These are phyloP conservation scores for Williopsis jadinii DNA, from an alignment of 1,139 yeast genomes.

Conservation along the genomic window DNA sequence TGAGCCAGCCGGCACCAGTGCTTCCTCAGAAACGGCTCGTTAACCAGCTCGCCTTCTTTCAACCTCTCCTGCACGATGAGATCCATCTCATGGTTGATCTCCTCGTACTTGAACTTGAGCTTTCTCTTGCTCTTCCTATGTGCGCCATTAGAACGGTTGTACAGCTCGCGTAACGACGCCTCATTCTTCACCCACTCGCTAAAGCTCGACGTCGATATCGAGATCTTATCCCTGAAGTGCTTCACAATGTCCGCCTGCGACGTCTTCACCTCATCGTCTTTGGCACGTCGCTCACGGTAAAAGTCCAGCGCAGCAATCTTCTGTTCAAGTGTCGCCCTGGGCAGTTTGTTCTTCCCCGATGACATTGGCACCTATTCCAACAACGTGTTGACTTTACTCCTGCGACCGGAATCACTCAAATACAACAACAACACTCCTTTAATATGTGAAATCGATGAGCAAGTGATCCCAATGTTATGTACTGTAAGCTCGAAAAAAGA, in stretches of 20 bases:
- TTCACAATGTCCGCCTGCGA: constrained; percentile 57
- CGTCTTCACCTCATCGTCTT: constrained; percentile 26
- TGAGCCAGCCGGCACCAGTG: constrained; percentile 52
- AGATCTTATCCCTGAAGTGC: constrained; percentile 38
- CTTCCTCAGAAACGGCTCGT: constrained; percentile 48
- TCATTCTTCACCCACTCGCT: constrained; percentile 57
- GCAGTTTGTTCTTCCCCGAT: constrained; percentile 17
- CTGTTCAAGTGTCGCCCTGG: constrained; percentile 54
- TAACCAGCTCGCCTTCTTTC: constrained; percentile 39
- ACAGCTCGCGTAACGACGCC: constrained; percentile 38
- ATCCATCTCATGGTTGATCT: constrained; percentile 54
- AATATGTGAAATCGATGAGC: too few species aligned
- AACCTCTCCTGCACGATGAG: constrained; percentile 39
- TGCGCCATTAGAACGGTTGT: constrained; percentile 20
- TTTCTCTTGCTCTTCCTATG: constrained; percentile 32
- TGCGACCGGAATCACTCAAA: too few species aligned
- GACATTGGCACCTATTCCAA: background rate
- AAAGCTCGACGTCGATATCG: constrained; percentile 51
- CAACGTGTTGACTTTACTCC: too few species aligned
- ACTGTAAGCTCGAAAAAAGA: too few species aligned
- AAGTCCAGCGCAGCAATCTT: constrained; percentile 48
- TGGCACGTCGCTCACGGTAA: constrained; percentile 31
- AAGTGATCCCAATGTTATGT: too few species aligned
- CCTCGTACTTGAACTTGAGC: constrained; percentile 47
- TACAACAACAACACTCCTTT: too few species aligned